Base-by-base conservation (phyloP, 768 basidiomycete species). In the Russula sp. region DNA sequence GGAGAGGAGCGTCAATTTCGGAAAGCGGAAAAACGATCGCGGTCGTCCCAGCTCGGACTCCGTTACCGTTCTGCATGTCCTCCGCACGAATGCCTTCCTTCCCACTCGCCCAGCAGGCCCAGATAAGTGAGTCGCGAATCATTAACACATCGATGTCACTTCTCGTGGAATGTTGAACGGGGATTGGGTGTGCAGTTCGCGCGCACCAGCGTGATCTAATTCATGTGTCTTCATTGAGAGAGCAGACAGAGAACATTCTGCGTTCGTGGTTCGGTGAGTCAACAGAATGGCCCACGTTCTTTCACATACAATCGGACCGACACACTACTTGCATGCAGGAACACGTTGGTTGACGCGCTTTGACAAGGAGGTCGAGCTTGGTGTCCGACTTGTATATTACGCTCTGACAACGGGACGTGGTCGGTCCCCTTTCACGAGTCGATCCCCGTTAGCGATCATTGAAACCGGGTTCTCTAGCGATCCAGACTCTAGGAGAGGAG, bases 401-500 rank as follows among this genome's bases (percentile, higher is more conserved):
- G 85, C 85, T 2, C 74, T 91, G 62, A 90, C 89, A 2, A 83
- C 84, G 53, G 89, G 89, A 58, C 78, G 84, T 75, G 89, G 92
- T 91, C 68, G 62, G 76, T 68, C 18, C 42, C 49, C 52, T 34
- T 40, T 47, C 52, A 57, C 49, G 27, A 44, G 39, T 27, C 34
- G 53, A 54, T 57, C 60, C 22, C 47, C 50, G 27, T 45, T 22
- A 42, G 31, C 52, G 56, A 55, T 54, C 49, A 57, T 60, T 68
- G 49, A 68, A 14, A 14, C 51, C 50, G 55, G 39, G 44, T 64
- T 45, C 44, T 16, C 31, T 55, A 94, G 91, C 86, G 16, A 81
- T 80, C 10, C 91, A 94, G 73, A 92, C 88, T 4, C 78, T 94
- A 1, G 92, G 92, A n/a, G 92, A 94, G 73, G 92, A 94, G 71